Conservation (phyloP, 805 yeast species). For the Starmerella apis region DNA sequence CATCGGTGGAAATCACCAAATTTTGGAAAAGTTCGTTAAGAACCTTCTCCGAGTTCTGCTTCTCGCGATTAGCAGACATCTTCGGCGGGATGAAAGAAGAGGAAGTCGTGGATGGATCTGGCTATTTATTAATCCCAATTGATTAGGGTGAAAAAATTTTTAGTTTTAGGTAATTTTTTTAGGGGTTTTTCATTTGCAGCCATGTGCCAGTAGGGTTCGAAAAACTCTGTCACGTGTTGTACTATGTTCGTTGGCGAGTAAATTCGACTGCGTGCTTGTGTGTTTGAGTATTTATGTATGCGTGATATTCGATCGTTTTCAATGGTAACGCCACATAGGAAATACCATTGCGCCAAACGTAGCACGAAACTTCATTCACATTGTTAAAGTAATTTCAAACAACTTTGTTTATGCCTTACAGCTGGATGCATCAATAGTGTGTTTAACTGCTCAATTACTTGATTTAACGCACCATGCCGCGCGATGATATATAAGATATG, state of each 20-base stretch:
- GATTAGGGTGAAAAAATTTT: slow-evolving; percentile 10
- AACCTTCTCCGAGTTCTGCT: slow-evolving; percentile 44
- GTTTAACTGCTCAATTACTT: too few species aligned
- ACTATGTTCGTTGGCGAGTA: neutral
- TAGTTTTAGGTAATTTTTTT: slow-evolving; percentile 5
- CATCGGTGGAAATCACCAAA: slow-evolving; percentile 75
- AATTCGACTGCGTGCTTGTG: too few species aligned
- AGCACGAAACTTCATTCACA: too few species aligned
- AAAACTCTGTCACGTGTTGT: neutral
- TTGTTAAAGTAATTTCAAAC: too few species aligned
- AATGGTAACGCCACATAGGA: too few species aligned
- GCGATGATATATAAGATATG: too few species aligned
- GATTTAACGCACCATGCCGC: too few species aligned
- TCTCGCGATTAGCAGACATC: slow-evolving; percentile 28
- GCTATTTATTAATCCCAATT: slow-evolving; percentile 15
- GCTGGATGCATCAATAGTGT: too few species aligned
- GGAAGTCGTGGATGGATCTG: neutral
- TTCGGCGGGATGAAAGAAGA: slow-evolving; percentile 6
- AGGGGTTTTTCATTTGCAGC: slow-evolving; percentile 3
- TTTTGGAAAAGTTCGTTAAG: slow-evolving; percentile 87
- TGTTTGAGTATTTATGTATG: too few species aligned
- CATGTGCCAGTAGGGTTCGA: slow-evolving; percentile 6
- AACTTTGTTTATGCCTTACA: too few species aligned
- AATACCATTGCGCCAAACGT: too few species aligned
- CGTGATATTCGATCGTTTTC: too few species aligned